phyloP scores from a whole-genome alignment of 805 yeast genomes.

The Candida easanensis region DNA sequence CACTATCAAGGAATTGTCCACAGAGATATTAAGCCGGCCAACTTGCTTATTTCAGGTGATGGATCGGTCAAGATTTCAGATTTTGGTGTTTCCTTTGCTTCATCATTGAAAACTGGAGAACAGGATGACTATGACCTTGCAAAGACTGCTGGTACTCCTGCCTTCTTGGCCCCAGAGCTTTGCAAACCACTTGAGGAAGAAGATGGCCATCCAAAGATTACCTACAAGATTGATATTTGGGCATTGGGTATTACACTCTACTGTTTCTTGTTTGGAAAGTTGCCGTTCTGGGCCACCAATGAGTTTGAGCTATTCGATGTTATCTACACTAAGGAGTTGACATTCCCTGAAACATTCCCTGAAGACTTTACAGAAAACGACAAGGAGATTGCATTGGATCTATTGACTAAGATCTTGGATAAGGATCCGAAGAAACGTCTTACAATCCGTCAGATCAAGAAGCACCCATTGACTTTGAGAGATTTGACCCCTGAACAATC shows the following conservation, averaged over 20 bases:
- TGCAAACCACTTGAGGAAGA: constrained; percentile 50
- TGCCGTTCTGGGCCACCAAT: constrained; percentile 86
- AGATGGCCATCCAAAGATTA: constrained; percentile 47
- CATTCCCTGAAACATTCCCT: constrained; percentile 60
- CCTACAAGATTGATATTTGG: constrained; percentile 94
- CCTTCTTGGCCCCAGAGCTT: constrained; percentile 92
- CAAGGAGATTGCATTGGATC: constrained; percentile 45
- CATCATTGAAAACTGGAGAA: constrained; percentile 37
- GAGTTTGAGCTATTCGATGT: constrained; percentile 84
- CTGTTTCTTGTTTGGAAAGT: constrained; percentile 80
- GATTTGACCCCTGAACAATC: constrained; percentile 34
- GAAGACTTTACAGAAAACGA: constrained; percentile 36
- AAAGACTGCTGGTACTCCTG: constrained; percentile 97
- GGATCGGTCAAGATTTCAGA: constrained; percentile 89
- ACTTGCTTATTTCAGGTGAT: constrained; percentile 66
- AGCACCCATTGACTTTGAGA: constrained; percentile 65
- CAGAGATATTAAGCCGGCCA: constrained; percentile 95
- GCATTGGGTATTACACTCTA: constrained; percentile 90
- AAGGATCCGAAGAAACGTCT: constrained; percentile 71
- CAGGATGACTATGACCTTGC: constrained; percentile 80
- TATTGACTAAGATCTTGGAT: constrained; percentile 57
- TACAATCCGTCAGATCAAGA: constrained; percentile 67
- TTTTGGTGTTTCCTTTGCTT: constrained; percentile 89
- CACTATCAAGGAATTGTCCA: constrained; percentile 91
- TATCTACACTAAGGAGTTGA: constrained; percentile 60